phyloP scores from a whole-genome alignment of 768 basidiomycete genomes.

The Nevesoporus exiguus region DNA sequence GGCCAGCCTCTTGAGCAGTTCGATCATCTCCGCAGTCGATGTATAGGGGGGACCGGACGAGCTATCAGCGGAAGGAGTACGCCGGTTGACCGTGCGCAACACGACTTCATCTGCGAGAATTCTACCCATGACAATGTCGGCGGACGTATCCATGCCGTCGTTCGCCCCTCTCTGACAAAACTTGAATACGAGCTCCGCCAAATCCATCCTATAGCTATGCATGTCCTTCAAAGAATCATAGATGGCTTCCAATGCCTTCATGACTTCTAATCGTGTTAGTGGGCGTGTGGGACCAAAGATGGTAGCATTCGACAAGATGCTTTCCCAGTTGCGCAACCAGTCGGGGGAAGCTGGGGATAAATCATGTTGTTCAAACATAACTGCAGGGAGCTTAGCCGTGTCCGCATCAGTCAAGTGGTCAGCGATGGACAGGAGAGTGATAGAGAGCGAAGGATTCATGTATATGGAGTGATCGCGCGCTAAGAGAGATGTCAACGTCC shows the following conservation, averaged over 20 bases:
- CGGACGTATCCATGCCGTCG: conserved; percentile 24
- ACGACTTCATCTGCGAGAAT: conserved; percentile 71
- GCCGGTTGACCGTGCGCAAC: conserved; percentile 44
- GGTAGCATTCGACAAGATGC: conserved; percentile 47
- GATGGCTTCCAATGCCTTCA: conserved; percentile 53
- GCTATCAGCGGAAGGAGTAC: conserved; percentile 12
- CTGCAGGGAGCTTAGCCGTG: conserved; percentile 55
- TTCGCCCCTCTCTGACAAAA: conserved; percentile 41
- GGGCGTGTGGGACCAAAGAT: conserved; percentile 44
- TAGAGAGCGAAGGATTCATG: conserved; percentile 58
- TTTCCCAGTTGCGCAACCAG: conserved; percentile 69
- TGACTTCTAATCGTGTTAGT: conserved; percentile 51
- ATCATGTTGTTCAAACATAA: conserved; percentile 66
- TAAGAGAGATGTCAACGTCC: conserved; percentile 58
- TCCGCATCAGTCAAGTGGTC: conserved; percentile 69
- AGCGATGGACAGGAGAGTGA: conserved; percentile 60
- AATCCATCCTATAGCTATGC: conserved; percentile 53
- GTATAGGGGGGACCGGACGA: conserved; percentile 14
- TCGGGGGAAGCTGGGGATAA: conserved; percentile 68
- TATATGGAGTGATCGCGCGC: conserved; percentile 57
- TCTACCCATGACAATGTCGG: conserved; percentile 44
- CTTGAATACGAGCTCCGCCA: conserved; percentile 53
- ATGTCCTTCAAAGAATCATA: conserved; percentile 71
- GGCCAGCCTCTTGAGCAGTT: conserved; percentile 41
- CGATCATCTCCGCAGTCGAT: conserved; percentile 31